Evolutionary conservation across 2,329 filamentous ascomycete genomes (phyloP).

Genomic region (Pestalotiopsis fici): DNA sequence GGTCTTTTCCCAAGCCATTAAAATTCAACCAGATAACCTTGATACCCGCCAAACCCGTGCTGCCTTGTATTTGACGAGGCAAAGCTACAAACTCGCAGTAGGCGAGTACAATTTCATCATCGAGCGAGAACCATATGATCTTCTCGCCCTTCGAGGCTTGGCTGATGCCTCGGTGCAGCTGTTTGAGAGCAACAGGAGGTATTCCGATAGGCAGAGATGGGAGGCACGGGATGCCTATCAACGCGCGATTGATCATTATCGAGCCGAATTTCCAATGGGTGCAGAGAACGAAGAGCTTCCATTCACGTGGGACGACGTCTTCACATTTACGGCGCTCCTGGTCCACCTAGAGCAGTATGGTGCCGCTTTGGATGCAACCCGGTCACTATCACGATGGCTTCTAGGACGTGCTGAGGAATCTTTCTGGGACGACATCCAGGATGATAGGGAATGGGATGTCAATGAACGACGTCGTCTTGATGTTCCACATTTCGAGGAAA

Average conservation of each 20-base stretch:
- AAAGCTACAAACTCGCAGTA: conserved; percentile 47
- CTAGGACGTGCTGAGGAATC: conserved; percentile 72
- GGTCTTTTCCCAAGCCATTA: conserved; percentile 61
- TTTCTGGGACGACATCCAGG: conserved; percentile 75
- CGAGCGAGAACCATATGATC: conserved; percentile 52
- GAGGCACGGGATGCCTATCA: conserved; percentile 50
- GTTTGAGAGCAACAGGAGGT: conserved; percentile 47
- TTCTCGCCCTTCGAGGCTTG: conserved; percentile 55
- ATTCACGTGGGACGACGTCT: conserved; percentile 77
- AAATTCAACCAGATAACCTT: conserved; percentile 57
- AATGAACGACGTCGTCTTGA: conserved; percentile 67
- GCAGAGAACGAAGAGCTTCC: conserved; percentile 34
- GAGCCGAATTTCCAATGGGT: conserved; percentile 18
- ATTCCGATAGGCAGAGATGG: conserved; percentile 28
- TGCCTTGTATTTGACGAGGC: conserved; percentile 54
- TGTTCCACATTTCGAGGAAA: conserved; percentile 61
- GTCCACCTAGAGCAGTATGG: conserved; percentile 62
- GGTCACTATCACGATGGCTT: conserved; percentile 77
- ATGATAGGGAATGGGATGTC: conserved; percentile 89
- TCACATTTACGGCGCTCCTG: conserved; percentile 82
- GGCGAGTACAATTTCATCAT: conserved; percentile 58
- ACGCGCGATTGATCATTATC: conserved; percentile 45
- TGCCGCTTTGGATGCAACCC: conserved; percentile 70
- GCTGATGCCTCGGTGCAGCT: conserved; percentile 55
- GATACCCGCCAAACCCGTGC: conserved; percentile 62